Evolutionary conservation across 2,329 filamentous ascomycete genomes (phyloP).

Genomic region (Cladosporium sp.): DNA sequence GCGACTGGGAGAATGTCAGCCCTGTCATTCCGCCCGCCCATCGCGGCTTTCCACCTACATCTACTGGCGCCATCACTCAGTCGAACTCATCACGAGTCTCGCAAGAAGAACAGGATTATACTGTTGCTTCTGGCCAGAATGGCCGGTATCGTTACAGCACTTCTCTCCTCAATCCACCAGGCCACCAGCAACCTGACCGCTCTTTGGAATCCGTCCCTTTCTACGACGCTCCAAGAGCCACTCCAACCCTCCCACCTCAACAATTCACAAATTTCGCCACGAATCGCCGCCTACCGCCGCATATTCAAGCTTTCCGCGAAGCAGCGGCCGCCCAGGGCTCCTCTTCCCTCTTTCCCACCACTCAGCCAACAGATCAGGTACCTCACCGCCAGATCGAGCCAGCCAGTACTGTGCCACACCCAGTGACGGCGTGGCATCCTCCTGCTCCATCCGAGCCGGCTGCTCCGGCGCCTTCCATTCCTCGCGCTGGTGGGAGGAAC

Average conservation of each 20-base stretch:
- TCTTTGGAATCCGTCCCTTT: not conserved
- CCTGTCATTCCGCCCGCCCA: slow-evolving; percentile 15
- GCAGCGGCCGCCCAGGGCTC: slow-evolving; percentile 13
- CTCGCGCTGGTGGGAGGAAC: not conserved
- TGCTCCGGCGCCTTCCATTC: not conserved
- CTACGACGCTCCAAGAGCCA: not conserved
- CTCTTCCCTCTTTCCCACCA: slow-evolving; percentile 24
- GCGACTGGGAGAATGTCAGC: slow-evolving; percentile 25
- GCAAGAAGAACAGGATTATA: slow-evolving; percentile 18
- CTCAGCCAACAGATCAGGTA: slow-evolving; percentile 22
- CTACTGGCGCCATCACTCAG: slow-evolving; percentile 12
- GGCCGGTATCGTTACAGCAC: slow-evolving; percentile 22
- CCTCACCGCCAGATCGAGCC: slow-evolving; percentile 19
- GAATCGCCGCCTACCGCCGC: slow-evolving; percentile 22
- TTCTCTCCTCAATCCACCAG: slow-evolving; percentile 21
- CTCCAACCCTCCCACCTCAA: slow-evolving; percentile 4
- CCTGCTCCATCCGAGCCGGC: slow-evolving; percentile 19
- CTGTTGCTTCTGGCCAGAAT: slow-evolving; percentile 16
- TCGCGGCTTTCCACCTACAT: slow-evolving; percentile 9
- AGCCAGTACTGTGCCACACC: slow-evolving; percentile 25
- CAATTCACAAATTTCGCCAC: slow-evolving; percentile 7
- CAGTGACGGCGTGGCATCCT: slow-evolving; percentile 30
- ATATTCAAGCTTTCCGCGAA: slow-evolving; percentile 28
- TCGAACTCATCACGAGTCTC: slow-evolving; percentile 7
- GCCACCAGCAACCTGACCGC: slow-evolving; percentile 13